phyloP scores from a whole-genome alignment of 2,329 filamentous ascomycete species.

The Trichophyton simii region DNA sequence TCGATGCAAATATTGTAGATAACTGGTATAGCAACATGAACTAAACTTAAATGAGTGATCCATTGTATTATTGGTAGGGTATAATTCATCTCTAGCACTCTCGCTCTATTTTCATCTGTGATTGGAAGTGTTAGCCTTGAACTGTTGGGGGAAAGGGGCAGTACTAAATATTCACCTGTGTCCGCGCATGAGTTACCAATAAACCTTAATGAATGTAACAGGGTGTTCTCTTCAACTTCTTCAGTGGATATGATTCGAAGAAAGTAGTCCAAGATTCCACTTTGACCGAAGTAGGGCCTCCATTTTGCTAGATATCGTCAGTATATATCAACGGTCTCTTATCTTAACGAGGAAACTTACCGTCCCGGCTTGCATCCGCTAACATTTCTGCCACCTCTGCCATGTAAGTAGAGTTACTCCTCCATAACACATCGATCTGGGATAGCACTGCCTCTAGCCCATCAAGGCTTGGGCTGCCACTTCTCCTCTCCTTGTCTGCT shows the following conservation, averaged over 20 bases:
- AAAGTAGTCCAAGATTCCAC: constrained; percentile 32
- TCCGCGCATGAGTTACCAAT: constrained; percentile 37
- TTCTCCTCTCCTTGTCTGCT: constrained; percentile 18
- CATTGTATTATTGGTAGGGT: constrained; percentile 27
- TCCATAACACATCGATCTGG: constrained; percentile 27
- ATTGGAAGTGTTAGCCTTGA: constrained; percentile 8
- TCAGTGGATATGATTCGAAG: constrained; percentile 25
- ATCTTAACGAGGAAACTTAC: constrained; percentile 21
- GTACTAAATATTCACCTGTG: constrained; percentile 22
- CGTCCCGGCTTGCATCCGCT: constrained; percentile 32
- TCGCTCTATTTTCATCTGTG: constrained; percentile 30
- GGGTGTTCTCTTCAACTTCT: constrained; percentile 19
- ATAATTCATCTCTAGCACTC: constrained; percentile 29
- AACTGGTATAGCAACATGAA: constrained; percentile 31
- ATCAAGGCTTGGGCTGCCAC: constrained; percentile 15
- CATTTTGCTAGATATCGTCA: constrained; percentile 23
- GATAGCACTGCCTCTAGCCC: constrained; percentile 19
- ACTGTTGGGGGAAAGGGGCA: neutral
- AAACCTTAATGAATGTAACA: constrained; percentile 32
- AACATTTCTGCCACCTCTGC: constrained; percentile 26
- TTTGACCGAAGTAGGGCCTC: constrained; percentile 28
- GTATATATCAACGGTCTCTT: neutral
- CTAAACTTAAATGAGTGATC: constrained; percentile 24
- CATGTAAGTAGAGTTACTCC: constrained; percentile 25
- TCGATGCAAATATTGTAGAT: constrained; percentile 37